These are phyloP conservation scores for Volvox reticuliferus DNA, from an alignment of 139 green algal species.

Conservation along the genomic window DNA sequence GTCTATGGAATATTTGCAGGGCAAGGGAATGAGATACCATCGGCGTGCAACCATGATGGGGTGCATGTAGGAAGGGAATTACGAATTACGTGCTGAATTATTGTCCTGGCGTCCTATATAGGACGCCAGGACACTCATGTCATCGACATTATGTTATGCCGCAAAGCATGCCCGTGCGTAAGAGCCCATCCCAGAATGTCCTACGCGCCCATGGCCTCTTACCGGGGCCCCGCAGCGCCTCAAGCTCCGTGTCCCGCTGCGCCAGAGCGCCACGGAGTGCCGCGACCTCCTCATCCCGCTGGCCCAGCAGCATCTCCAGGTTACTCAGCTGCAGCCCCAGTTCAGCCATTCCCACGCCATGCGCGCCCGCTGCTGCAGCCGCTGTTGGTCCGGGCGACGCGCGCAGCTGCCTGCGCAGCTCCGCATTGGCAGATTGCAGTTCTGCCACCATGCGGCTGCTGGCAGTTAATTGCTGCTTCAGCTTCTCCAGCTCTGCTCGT, in stretches of 20 bases:
- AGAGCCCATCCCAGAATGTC: too few species aligned
- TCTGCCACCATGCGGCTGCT: constrained; percentile 56
- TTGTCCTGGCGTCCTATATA: too few species aligned
- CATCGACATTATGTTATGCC: too few species aligned
- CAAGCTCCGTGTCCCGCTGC: constrained; percentile 61
- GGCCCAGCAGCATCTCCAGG: constrained; percentile 55
- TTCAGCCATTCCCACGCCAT: constrained; percentile 18
- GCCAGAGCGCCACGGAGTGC: constrained; percentile 61
- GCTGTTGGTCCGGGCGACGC: neutral
- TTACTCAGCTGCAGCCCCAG: constrained; percentile 42
- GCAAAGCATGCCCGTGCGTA: too few species aligned
- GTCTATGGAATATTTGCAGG: too few species aligned
- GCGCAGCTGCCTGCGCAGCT: constrained; percentile 46
- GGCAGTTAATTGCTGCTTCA: constrained; percentile 57
- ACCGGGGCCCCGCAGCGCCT: constrained; percentile 14
- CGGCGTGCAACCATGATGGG: too few species aligned
- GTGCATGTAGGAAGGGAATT: too few species aligned
- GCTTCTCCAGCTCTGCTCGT: constrained; percentile 59
- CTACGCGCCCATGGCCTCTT: neutral
- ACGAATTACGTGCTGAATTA: too few species aligned
- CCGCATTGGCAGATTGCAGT: constrained; percentile 63
- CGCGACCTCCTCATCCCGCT: constrained; percentile 53
- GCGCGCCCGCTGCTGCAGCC: neutral
- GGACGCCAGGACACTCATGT: too few species aligned
- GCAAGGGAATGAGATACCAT: too few species aligned